A percentile compares a stretch with the other conserved stretches of the same genome.
Evolutionary conservation across 2,329 filamentous ascomycete species (phyloP).

Genomic region (Aspergillus sp.): DNA sequence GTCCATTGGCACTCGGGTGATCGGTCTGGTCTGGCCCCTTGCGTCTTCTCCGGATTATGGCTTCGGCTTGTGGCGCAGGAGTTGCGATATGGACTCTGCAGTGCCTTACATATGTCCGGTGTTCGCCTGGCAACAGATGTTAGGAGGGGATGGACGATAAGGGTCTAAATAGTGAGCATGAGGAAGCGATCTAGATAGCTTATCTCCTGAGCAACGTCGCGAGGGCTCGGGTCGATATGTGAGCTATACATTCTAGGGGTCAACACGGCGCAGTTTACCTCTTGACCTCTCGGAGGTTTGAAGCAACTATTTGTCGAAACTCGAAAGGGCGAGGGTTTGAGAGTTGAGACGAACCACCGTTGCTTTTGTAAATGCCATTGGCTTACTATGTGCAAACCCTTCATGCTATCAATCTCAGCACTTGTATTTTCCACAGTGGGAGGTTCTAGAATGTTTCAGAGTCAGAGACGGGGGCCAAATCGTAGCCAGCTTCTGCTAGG

Average conservation of each 20-base stretch:
- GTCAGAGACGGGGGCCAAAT: neutral
- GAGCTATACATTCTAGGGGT: neutral
- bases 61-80: neutral
- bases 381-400: neutral
- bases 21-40: neutral
- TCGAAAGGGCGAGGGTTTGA: neutral
- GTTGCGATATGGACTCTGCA: neutral
- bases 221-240: too few relatives aligned
- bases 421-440: neutral
- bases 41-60: constrained; percentile 1
- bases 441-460: neutral
- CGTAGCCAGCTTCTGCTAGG: neutral
- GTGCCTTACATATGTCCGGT: neutral
- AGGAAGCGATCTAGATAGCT: too few relatives aligned
- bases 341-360: neutral
- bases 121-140: constrained; percentile 1
- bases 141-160: neutral
- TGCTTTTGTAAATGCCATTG: neutral
- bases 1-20: neutral
- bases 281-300: neutral
- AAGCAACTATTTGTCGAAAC: neutral
- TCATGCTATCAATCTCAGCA: neutral
- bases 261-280: neutral
- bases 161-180: neutral
- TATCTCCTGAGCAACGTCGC: neutral